Conservation (phyloP, 441 rosid genomes). For the Isatis lusitanica region DNA sequence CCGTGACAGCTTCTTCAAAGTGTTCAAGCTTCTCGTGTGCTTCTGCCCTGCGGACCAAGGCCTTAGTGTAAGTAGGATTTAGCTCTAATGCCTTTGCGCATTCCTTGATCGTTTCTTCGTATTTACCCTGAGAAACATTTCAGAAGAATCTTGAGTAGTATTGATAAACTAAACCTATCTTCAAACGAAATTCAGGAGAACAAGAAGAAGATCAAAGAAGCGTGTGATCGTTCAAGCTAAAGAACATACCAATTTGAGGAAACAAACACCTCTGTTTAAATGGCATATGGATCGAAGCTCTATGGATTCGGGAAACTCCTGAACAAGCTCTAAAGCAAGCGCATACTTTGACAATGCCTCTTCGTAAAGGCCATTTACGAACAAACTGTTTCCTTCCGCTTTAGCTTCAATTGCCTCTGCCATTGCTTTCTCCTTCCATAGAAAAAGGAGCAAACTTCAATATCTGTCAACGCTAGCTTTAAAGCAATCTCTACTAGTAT, state of each 20-base stretch:
- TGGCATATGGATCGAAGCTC: constrained; percentile 84
- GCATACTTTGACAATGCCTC: constrained; percentile 77
- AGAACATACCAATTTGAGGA: constrained; percentile 65
- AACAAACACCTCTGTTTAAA: constrained; percentile 77
- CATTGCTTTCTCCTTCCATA: constrained; percentile 51
- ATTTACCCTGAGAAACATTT: constrained; percentile 53
- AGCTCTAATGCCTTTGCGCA: constrained; percentile 80
- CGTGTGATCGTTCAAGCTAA: not conserved
- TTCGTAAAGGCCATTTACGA: constrained; percentile 64
- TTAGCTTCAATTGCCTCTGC: constrained; percentile 75
- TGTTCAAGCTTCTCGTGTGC: constrained; percentile 88
- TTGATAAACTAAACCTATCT: not conserved
- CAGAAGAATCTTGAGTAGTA: constrained; percentile 1
- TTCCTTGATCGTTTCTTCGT: constrained; percentile 80
- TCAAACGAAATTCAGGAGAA: not conserved
- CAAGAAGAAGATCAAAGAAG: not conserved
- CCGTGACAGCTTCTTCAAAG: constrained; percentile 83
- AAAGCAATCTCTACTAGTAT: not conserved
- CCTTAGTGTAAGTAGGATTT: constrained; percentile 79
- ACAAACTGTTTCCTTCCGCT: constrained; percentile 75
- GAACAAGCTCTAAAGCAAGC: constrained; percentile 57
- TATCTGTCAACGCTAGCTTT: not conserved
- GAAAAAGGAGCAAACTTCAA: not conserved
- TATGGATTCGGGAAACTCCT: constrained; percentile 41
- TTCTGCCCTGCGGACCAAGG: constrained; percentile 74